A percentile compares a stretch with the other conserved stretches of the same genome.
phyloP scores from a whole-genome alignment of 495 filamentous ascomycete species.

The Penicillium cataractarum region DNA sequence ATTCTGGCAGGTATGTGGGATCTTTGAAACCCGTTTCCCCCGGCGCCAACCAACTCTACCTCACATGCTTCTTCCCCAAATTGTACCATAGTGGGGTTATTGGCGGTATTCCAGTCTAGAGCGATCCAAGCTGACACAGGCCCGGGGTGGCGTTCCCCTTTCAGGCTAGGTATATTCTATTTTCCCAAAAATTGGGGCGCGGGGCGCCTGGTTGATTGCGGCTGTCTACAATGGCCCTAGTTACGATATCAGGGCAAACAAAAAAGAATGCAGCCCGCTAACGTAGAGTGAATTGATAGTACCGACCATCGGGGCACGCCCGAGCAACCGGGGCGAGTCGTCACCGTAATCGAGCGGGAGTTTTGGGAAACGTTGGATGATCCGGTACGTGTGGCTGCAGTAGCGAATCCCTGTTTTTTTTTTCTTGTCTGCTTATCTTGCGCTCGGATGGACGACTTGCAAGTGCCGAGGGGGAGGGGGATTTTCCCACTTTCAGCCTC shows the following conservation, averaged over 20 bases:
- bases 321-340: constrained; percentile 83
- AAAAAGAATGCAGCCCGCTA: background rate
- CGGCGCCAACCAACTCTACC: background rate
- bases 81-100: background rate
- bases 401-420: background rate
- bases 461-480: background rate
- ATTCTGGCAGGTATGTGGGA: constrained; percentile 81
- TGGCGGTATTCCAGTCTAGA: constrained; percentile 7
- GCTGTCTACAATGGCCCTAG: background rate
- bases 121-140: constrained; percentile 16
- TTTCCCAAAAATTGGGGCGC: background rate
- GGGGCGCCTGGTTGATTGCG: background rate
- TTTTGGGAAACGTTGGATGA: constrained; percentile 84
- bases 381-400: constrained; percentile 30
- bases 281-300: constrained; percentile 35
- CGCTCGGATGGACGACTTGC: background rate
- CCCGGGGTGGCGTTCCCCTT: constrained; percentile 15
- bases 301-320: constrained; percentile 96
- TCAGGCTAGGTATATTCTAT: constrained; percentile 40
- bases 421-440: background rate
- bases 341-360: constrained; percentile 81
- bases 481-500: constrained; percentile 1
- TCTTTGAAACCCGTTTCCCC: background rate
- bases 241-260: background rate
- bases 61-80: background rate